Base-by-base conservation (phyloP, 768 basidiomycete species). In the Hypholoma sublateritium region DNA sequence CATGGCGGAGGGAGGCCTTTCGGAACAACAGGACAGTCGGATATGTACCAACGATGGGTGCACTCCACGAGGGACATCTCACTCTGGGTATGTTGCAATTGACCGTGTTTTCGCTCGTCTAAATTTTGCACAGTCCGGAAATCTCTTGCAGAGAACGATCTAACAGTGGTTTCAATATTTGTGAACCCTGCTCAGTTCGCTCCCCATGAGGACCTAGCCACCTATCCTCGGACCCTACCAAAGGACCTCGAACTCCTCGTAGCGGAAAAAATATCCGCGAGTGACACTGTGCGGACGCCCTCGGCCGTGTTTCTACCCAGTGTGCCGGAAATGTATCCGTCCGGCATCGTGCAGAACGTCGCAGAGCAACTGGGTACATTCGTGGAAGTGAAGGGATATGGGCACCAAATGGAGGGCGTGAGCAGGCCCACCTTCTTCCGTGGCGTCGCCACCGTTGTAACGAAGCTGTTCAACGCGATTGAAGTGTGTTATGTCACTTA, bases 171-270 rank as follows among this genome's bases (percentile, higher is more conserved):
- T 57, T 97, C 95, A 24, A 93, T 99, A 63, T 99, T 98, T 70
- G 95, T 99, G 57, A 98, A 99, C 69, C 97, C 97, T 0, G 90
- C 95, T 3, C 95, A 98, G 70, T 99, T 99, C 64, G 93, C 96
- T 1, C 95, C 93, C 0, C 87, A 93, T 61, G 97, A 99, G 73
- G 97, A 98, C 69, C 84, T 98, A 3, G 80, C 81, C 24, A 85
- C 88, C 5, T 99, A 99, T 70, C 97, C 97, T 1, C 87, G 94
- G 39, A 96, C 94, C 0, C 76, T 99, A 3, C 77, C 86, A 0
- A 64, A 69, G 3, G 97, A 99, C 70, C 78, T 98, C 17, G 75
- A 80, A 47, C 74, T 84, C 13, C 80, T 97, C 17, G 62, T 66
- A 14, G 68, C 71, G 4, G 74, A 81, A 34, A 49, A 48, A 34